Evolutionary conservation across 2,329 filamentous ascomycete species (phyloP), one percentile per base, ranked within the genome.

Genomic region (Furcasterigmium furcatum): DNA sequence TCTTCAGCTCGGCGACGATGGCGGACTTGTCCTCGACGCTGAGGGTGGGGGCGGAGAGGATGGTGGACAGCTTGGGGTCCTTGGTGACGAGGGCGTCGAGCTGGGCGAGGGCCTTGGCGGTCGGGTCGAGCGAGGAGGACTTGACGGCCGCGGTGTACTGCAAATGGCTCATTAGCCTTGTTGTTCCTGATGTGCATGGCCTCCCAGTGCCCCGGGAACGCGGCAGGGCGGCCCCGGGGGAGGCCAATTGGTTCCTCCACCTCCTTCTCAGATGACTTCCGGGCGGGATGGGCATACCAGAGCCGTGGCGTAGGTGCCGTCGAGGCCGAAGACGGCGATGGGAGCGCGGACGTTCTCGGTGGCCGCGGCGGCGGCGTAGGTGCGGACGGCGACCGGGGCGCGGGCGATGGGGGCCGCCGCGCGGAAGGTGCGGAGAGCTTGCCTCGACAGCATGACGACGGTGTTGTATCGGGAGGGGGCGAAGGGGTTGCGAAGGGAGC

Each of bases 271-370:
- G 34, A 10, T 10, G n/a, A 18, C 8, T 36, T 36, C 34, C 24
- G 24, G 40, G 38, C n/a, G 24, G 18, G 34, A 36, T 36, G 9
- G 8, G 57, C 89, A 70, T 92, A 99, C 94, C 85, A 99, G 81
- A 77, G 94, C 94, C 76, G 87, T 91, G 69, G 94, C 94, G 77
- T 99, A 99, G 68, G 92, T 97, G 72, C 94, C 94, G 73, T 97
- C 94, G 66, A 99, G 77, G 61, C 94, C 94, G 74, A 90, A 99
- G 65, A 99, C 82, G 61, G 91, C 82, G 66, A 96, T 79, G 58
- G 94, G 94, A 61, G 92, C 84, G 79, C 88, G 91, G 69, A 83
- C 73, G 51, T 85, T 82, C 67, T 82, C 74, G 58, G 82, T 68
- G 62, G 80, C 76, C 52, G 78, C 72, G 54, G 77, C 71, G 55